Base-by-base conservation (phyloP, 768 basidiomycete genomes). In the Kwoniella europaea region DNA sequence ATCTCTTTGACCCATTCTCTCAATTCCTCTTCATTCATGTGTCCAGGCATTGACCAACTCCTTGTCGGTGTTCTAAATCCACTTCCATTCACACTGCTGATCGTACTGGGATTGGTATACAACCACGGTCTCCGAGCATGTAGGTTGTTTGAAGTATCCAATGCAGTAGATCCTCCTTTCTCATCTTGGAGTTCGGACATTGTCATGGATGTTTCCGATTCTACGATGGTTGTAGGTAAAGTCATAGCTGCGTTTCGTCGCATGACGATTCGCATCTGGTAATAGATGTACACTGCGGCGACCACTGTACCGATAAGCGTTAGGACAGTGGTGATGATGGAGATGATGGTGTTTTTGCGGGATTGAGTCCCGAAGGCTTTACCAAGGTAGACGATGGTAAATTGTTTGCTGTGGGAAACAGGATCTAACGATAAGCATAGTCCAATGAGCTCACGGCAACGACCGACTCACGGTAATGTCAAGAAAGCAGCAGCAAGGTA, bases 261-360 rank as follows among this genome's bases (percentile, higher is more conserved):
- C 77, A 80, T 72, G 27, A 79, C 76, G 41, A 82, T 59, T 53
- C 81, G 73, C 79, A 82, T 79, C 65, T 82, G 81, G 61, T 82
- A 82, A 53, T 79, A 82, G 69, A 82, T 74, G 70, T 82, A 82
- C 18, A 80, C 61, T 29, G 81, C 81, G 13, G 81, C 81, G 56
- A 82, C 64, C 20, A 76, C 74, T 9, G 81, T 82, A 9, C 74
- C 79, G 60, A 81, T 50, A 27, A 82, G 65, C 9, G 81, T 82
- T 7, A 74, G 53, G 35, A 80, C 67, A 9, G 77, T 71, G 13
- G 71, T 77, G 27, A 56, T 56, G 24, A 74, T 71, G 0, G 81
- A 82, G 63, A 82, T 73, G 66, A 79, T 74, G 16, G 77, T 76
- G 54, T 80, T 79, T 24, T 71, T 82, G 24, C 56, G 55, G 27